phyloP scores from a whole-genome alignment of 805 yeast genomes.

The Metschnikowia koreensis region DNA sequence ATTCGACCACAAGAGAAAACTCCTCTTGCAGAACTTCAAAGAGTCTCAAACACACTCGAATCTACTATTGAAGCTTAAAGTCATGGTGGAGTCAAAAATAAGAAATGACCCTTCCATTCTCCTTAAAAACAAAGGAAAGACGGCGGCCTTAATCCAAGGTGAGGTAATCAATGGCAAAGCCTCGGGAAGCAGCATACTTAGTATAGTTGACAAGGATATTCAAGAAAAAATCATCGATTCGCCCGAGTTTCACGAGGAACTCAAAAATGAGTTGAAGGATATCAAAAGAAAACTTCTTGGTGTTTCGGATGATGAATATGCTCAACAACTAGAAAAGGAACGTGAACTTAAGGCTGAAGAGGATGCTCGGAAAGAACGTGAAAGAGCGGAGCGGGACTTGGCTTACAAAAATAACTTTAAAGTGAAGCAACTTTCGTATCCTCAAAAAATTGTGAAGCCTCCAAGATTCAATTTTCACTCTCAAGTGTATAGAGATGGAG shows the following conservation, averaged over 20 bases:
- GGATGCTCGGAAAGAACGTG: conserved; percentile 16
- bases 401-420: conserved; percentile 30
- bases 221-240: conserved; percentile 44
- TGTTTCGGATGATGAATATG: conserved; percentile 40
- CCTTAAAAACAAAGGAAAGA: conserved; percentile 48
- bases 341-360: conserved; percentile 19
- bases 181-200: conserved; percentile 26
- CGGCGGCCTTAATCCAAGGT: conserved; percentile 53
- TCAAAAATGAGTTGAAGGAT: conserved; percentile 34
- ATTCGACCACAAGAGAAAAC: conserved; percentile 46
- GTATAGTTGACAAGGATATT: conserved; percentile 44
- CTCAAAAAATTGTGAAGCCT: conserved; percentile 33
- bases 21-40: conserved; percentile 43
- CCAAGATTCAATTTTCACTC: conserved; percentile 31
- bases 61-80: conserved; percentile 36
- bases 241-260: conserved; percentile 35
- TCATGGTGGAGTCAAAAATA: conserved; percentile 46
- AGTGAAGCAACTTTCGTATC: conserved; percentile 22
- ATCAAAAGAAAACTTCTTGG: conserved; percentile 33
- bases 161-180: conserved; percentile 34
- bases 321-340: conserved; percentile 24
- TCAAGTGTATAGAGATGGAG: conserved; percentile 4
- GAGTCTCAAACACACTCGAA: conserved; percentile 41
- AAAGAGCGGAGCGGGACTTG: conserved; percentile 18
- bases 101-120: conserved; percentile 48